phyloP scores from a whole-genome alignment of 2,329 filamentous ascomycete genomes.

The Didymella pomorum region DNA sequence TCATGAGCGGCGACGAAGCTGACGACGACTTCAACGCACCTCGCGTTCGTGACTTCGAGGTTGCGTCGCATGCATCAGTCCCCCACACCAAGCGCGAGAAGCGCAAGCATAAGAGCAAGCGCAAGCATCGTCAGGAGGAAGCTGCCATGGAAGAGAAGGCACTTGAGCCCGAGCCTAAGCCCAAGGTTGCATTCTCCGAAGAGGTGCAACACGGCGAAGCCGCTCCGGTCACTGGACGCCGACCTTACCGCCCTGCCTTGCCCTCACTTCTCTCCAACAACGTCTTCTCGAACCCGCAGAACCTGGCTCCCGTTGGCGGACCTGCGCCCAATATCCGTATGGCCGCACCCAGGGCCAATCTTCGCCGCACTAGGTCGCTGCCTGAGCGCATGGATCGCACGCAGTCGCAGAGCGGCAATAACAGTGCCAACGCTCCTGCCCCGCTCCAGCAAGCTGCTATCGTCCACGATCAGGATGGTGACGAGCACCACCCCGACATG shows the following conservation, averaged over 20 bases:
- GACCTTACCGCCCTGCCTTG: conserved; percentile 65
- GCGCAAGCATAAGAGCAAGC: conserved; percentile 52
- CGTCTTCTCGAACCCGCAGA: conserved; percentile 65
- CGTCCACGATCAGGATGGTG: conserved; percentile 33
- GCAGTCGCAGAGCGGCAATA: conserved; percentile 28
- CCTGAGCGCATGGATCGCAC: conserved; percentile 48
- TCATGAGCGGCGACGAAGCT: conserved; percentile 63
- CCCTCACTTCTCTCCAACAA: conserved; percentile 74
- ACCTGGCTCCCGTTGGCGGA: conserved; percentile 42
- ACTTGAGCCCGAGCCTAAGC: conserved; percentile 15
- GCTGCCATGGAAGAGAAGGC: conserved; percentile 39
- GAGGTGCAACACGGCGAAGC: conserved; percentile 39
- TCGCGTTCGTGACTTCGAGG: conserved; percentile 60
- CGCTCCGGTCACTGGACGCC: conserved; percentile 58
- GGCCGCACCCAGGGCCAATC: conserved; percentile 38
- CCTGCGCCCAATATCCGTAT: conserved; percentile 44
- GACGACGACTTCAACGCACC: conserved; percentile 57
- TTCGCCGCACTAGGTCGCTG: conserved; percentile 48
- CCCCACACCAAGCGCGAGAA: conserved; percentile 51
- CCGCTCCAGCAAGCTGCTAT: conserved; percentile 31
- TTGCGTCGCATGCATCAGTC: conserved; percentile 44
- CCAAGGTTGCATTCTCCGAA: conserved; percentile 53
- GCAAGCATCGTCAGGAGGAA: conserved; percentile 55
- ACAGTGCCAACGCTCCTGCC: conserved; percentile 29
- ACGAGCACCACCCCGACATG: conserved; percentile 54